Percentiles rank a stretch among this genome's conserved stretches.
phyloP scores from a whole-genome alignment of 495 filamentous ascomycete species.

The Neurospora cerealis region DNA sequence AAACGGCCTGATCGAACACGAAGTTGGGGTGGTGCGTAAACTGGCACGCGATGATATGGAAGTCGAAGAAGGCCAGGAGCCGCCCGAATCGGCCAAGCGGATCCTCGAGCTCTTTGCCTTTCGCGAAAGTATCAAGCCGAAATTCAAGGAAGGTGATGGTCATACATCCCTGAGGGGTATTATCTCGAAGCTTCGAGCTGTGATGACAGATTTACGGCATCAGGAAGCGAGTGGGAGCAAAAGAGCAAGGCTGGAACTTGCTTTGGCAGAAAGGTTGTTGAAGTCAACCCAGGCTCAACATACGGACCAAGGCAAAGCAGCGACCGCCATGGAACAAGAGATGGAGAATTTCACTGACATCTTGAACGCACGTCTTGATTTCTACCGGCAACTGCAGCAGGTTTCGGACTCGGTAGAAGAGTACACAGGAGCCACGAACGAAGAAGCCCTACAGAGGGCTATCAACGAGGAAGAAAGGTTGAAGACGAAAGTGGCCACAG shows the following conservation, averaged over 20 bases:
- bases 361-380: conserved; percentile 76
- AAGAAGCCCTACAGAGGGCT: conserved; percentile 21
- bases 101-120: conserved; percentile 49
- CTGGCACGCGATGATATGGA: conserved; percentile 39
- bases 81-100: conserved; percentile 44
- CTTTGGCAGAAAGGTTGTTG: conserved; percentile 45
- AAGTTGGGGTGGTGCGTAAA: conserved; percentile 48
- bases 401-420: conserved; percentile 79
- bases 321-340: conserved; percentile 55
- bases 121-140: conserved; percentile 49
- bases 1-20: conserved; percentile 72
- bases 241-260: conserved; percentile 56
- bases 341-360: conserved; percentile 63
- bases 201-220: conserved; percentile 52
- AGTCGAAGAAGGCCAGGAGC: conserved; percentile 41
- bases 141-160: conserved; percentile 27
- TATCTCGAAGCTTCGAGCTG: conserved; percentile 55
- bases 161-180: conserved; percentile 56
- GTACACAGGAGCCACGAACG: conserved; percentile 44
- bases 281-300: conserved; percentile 50
- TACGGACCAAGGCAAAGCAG: conserved; percentile 54
- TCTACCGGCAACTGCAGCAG: conserved; percentile 77
- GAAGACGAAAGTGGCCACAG: conserved; percentile 43
- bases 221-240: conserved; percentile 48
- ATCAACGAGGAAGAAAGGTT: conserved; percentile 37